Evolutionary conservation across 2,329 filamentous ascomycete genomes (phyloP), one percentile per base, ranked within the genome.

Genomic region (Bimuria novae-zelandiae): DNA sequence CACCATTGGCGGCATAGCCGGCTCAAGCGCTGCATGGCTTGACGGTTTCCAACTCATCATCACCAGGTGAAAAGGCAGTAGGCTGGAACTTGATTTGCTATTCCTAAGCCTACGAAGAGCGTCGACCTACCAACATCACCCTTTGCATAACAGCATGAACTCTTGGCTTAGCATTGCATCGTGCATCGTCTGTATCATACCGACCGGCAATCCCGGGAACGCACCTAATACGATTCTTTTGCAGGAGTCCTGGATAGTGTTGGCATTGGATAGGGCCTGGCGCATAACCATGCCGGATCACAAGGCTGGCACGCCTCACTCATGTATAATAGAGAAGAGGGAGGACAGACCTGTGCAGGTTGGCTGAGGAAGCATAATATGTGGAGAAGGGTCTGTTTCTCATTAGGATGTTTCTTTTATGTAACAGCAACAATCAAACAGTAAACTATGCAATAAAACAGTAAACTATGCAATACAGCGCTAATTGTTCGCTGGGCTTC

Each of bases 41-140:
- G 91, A 96, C 71, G 89, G 89, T 3, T 90, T 97, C 71, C 88
- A 89, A 7, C 80, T 96, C 51, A 86, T 97, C 65, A 89, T 92
- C 64, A 85, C 85, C 42, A 82, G 86, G 63, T 90, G 74, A 84
- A 43, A 22, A 16, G n/a, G n/a, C n/a, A 6, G 10, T 6, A n/a
- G 14, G 2, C 14, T 16, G 4, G 10, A 7, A 7, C 12, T 7
- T 30, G 30, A 33, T 4, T 33, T 4, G 4, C 12, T 33, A 11
- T 12, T 12, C 30, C n/a, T 3, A 33, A n/a, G 12, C 5, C 32
- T 14, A 19, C 8, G n/a, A 16, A 43, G 3, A 35, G 25, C 25
- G 11, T 27, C 33, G 22, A 11, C 43, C 7, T 6, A 30, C 21
- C 29, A 14, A 7, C 27, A 17, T 16, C 8, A 25, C 45, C 10